Evolutionary conservation across 2,329 filamentous ascomycete species (phyloP).

Genomic region (Rutstroemia sp.): DNA sequence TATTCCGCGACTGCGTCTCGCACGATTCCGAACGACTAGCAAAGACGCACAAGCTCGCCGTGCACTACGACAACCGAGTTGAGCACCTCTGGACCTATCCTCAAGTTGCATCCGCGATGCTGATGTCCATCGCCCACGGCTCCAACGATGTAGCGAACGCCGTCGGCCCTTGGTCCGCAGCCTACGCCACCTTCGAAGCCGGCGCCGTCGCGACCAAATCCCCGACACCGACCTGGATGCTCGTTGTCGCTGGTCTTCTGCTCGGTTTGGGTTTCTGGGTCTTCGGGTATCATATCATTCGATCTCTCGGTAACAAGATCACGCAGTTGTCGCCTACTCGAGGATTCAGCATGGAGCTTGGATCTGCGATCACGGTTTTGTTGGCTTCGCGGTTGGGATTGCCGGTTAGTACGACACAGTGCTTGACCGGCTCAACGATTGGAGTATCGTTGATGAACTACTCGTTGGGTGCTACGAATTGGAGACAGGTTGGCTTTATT

Average conservation of each 20-base stretch:
- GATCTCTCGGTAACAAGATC: neutral
- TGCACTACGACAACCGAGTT: conserved; percentile 60
- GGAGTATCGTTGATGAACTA: conserved; percentile 73
- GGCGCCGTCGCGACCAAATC: conserved; percentile 46
- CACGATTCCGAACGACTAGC: conserved; percentile 10
- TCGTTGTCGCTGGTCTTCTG: conserved; percentile 58
- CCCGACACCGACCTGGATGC: conserved; percentile 64
- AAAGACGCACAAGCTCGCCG: conserved; percentile 34
- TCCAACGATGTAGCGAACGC: conserved; percentile 70
- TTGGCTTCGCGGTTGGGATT: conserved; percentile 65
- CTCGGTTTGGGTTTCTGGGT: conserved; percentile 56
- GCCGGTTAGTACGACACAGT: conserved; percentile 72
- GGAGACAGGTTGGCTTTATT: conserved; percentile 60
- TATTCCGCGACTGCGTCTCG: conserved; percentile 15
- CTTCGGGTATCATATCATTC: conserved; percentile 73
- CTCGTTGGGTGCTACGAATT: conserved; percentile 64
- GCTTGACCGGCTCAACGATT: conserved; percentile 70
- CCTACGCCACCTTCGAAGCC: conserved; percentile 59
- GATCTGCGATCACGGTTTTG: conserved; percentile 67
- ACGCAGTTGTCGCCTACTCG: conserved; percentile 37
- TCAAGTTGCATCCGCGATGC: conserved; percentile 34
- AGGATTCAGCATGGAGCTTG: conserved; percentile 69
- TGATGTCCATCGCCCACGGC: conserved; percentile 47
- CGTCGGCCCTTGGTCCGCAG: conserved; percentile 59
- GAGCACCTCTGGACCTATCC: conserved; percentile 51